phyloP scores from a whole-genome alignment of 257 asterid genomes.

The Rubia yunnanensis region DNA sequence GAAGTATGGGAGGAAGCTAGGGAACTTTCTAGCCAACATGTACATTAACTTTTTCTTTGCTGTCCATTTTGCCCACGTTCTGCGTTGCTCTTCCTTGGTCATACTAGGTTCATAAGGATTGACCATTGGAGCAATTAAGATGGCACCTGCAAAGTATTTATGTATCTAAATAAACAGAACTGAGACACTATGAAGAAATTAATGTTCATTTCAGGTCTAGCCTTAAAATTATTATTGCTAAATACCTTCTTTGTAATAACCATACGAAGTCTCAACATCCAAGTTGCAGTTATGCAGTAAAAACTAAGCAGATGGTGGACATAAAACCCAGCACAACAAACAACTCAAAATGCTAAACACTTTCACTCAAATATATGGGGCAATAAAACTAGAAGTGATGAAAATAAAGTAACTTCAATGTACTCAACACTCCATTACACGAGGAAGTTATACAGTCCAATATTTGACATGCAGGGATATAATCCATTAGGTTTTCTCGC shows the following conservation, averaged over 20 bases:
- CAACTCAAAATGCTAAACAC: too few species aligned
- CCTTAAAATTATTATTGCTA: background rate
- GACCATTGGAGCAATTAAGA: constrained; percentile 86
- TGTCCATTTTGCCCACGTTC: constrained; percentile 76
- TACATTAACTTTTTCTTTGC: constrained; percentile 53
- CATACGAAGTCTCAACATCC: background rate
- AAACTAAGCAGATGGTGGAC: background rate
- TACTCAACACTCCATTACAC: background rate
- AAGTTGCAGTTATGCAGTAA: background rate
- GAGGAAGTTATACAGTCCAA: background rate
- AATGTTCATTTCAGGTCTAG: too few species aligned
- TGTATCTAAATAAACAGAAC: constrained; percentile 12
- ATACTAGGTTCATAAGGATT: constrained; percentile 84
- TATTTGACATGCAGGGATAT: background rate
- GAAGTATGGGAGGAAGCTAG: constrained; percentile 56
- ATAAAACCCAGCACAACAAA: background rate
- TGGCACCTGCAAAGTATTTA: constrained; percentile 56
- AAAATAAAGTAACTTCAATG: too few species aligned
- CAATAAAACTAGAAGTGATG: too few species aligned
- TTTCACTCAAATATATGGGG: too few species aligned
- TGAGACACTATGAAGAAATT: too few species aligned
- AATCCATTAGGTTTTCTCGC: background rate
- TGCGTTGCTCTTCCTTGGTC: constrained; percentile 62
- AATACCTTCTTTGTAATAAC: background rate
- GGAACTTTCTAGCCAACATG: constrained; percentile 61